Conservation (phyloP, 495 filamentous ascomycete genomes). For the Daldinia caldariorum region DNA sequence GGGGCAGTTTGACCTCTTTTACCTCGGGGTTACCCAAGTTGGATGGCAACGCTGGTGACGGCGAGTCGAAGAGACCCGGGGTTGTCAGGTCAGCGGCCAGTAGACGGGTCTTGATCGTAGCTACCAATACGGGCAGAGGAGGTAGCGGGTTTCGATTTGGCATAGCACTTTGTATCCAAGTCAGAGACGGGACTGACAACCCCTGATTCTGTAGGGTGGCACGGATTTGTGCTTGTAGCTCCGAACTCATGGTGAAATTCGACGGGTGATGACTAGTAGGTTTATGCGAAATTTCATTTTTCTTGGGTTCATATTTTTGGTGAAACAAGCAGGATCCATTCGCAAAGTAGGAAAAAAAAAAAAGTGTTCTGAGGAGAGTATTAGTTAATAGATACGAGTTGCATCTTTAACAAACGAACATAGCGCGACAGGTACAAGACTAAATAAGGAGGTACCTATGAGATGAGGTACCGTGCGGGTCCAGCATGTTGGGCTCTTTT, state of each 20-base stretch:
- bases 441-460: no score
- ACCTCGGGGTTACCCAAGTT: conserved; percentile 60
- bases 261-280: neutral
- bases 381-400: neutral
- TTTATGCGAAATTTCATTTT: neutral
- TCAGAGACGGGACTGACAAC: conserved; percentile 51
- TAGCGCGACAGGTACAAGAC: no score
- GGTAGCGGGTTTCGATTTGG: conserved; percentile 60
- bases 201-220: conserved; percentile 48
- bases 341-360: neutral
- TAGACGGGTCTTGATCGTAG: conserved; percentile 83
- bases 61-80: conserved; percentile 61
- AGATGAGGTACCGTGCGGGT: neutral
- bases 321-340: neutral
- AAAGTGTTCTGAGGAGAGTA: no score
- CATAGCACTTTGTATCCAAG: conserved; percentile 52
- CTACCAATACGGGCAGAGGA: conserved; percentile 74
- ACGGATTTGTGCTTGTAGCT: conserved; percentile 51
- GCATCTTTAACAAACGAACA: neutral
- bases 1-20: conserved; percentile 63
- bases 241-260: conserved; percentile 37
- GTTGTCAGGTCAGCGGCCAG: conserved; percentile 78
- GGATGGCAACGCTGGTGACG: conserved; percentile 66
- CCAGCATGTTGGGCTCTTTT: neutral
- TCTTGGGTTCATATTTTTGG: neutral